Base-by-base conservation (phyloP, 2,329 filamentous ascomycete genomes). In the Trichoderma oligosporum region DNA sequence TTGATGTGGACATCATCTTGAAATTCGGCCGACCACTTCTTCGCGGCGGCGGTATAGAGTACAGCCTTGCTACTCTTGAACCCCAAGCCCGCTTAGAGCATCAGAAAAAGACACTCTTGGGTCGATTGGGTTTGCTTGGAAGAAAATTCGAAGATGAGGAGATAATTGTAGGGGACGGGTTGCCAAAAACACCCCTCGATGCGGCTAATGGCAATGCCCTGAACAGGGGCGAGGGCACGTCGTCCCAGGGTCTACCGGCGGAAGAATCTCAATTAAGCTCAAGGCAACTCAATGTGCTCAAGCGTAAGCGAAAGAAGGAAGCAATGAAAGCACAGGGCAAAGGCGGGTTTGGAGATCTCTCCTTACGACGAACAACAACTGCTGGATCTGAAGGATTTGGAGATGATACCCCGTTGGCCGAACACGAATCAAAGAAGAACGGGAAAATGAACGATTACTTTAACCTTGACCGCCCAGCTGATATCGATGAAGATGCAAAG, bases 231-330 rank as follows among this genome's bases (percentile, higher is more conserved):
- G 76, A 78, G 22, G 71, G 71, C 55, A 60, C 71, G n/a, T 53
- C 70, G 44, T 68, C 68, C 25, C 72, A 77, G 24, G 68, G 68
- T 20, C 76, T 75, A 57, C 65, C 73, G 41, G 64, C 78, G 2
- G 88, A 90, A 61, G 88, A 91, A 66, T 74, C 82, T 4, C 85
- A 85, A 2, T 78, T 99, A 51, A 97, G 94, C 75, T 93, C 94
- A 60, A 85, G 94, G 39, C 94, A 99, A 67, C 82, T 97, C 18
- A 99, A 99, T 67, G 90, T 94, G 52, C 76, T 99, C 8, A 97
- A 97, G 73, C 84, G 94, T 41, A 97, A 97, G 70, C 85, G 91
- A 41, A 99, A 97, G 74, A 85, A 88, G 65, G 90, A 95, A 65
- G 86, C 91, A 3, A 91, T 94, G 71, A 87, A 91, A 66, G 90